Evolutionary conservation across 495 filamentous ascomycete genomes (phyloP), one percentile per base, ranked within the genome.

Genomic region (Talaromyces proteolyticus): DNA sequence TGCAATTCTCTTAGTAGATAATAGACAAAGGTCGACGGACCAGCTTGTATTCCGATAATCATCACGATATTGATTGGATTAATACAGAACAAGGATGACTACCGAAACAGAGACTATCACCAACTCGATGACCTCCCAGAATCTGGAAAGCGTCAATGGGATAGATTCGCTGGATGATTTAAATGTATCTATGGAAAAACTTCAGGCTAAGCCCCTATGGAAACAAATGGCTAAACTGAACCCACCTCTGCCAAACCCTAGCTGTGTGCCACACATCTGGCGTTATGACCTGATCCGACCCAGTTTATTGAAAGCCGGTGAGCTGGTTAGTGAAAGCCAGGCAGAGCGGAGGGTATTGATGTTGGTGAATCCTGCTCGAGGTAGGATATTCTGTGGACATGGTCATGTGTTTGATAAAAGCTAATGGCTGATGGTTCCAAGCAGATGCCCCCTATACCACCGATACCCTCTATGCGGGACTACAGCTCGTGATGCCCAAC

Each of bases 391-490:
- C 26, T 50, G 10, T 22, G 6, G 22, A 22, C 14, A 50, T 10
- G 26, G 4, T 4, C n/a, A 23, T n/a, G 12, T 39, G n/a, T 11
- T 3, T 4, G n/a, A 20, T 18, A 34, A 34, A 8, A 34, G 53
- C 38, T 60, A 29, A 34, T 34, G 14, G 29, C 8, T 34, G 14
- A 34, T 34, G 29, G 20, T 20, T 10, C 14, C 18, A 5, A 41
- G 2, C 38, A 67, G 70, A 65, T 47, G 72, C 69, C 0, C 74
- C 72, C 3, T 74, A 66, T 45, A 78, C 75, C 20, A 76, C 74
- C n/a, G 72, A 78, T 54, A 76, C 74, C 3, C 50, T 77, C 40
- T 77, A 77, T 52, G 70, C 72, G 3, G 72, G 72, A 11, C 62
- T 77, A 6, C 75, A 77, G 47, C 62, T 78, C 1, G 71, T 78